Evolutionary conservation across 2,329 filamentous ascomycete species (phyloP).

Genomic region (Talaromyces atroroseus): DNA sequence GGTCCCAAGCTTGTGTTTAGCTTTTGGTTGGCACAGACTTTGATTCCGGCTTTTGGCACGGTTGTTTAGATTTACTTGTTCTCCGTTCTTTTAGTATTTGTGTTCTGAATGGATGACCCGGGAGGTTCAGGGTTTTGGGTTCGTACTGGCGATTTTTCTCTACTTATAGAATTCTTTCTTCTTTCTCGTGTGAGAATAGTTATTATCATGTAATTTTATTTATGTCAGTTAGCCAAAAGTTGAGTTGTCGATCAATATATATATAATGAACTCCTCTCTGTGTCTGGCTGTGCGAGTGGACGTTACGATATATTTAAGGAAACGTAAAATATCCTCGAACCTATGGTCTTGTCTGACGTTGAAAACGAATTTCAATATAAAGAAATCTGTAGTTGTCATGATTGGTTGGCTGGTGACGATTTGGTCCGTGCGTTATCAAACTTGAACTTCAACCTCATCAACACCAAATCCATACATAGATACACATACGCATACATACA

Average conservation of each 20-base stretch:
- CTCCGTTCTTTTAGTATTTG: background rate
- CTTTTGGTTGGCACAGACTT: conserved; percentile 97
- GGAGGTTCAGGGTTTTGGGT: background rate
- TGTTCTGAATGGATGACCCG: background rate
- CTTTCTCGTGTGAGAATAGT: conserved; percentile 14
- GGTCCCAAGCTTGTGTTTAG: conserved; percentile 98
- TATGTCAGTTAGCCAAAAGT: background rate
- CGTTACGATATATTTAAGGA: too few species aligned
- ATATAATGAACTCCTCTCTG: background rate
- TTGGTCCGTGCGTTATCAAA: background rate
- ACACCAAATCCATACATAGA: too few species aligned
- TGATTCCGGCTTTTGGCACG: conserved; percentile 87
- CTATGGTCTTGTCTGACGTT: too few species aligned
- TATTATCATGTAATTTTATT: conserved; percentile 2
- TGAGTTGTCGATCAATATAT: background rate
- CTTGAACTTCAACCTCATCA: background rate
- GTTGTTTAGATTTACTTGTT: conserved; percentile 43
- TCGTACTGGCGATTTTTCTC: conserved; percentile 2
- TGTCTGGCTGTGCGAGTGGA: too few species aligned
- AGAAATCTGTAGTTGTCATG: too few species aligned
- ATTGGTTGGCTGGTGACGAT: background rate
- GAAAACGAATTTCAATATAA: too few species aligned
- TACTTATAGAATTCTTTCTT: conserved; percentile 9
- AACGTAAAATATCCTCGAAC: background rate
- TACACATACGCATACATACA: background rate